A percentile compares a stretch with the other conserved stretches of the same genome.
Evolutionary conservation across 208 protist genomes (phyloP).

Genomic region (Giardia duodenalis): DNA sequence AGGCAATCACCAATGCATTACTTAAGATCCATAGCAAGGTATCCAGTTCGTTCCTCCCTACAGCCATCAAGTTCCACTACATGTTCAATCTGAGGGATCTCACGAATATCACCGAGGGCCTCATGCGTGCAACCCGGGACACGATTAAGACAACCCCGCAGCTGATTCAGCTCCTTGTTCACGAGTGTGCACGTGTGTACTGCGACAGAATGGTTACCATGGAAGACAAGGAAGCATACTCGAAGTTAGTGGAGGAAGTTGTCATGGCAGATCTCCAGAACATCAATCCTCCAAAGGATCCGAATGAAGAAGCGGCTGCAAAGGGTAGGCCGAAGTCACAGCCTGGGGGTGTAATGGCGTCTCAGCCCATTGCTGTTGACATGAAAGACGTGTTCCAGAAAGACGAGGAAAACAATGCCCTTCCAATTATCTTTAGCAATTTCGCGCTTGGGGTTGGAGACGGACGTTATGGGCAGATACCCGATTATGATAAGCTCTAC

Average conservation of each 20-base stretch:
- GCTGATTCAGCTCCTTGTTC: slow-evolving; percentile 72
- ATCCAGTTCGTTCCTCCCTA: slow-evolving; percentile 74
- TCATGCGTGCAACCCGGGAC: slow-evolving; percentile 39
- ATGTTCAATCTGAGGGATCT: slow-evolving; percentile 92
- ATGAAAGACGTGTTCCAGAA: not conserved
- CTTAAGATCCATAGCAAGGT: slow-evolving; percentile 55
- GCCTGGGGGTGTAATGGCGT: not conserved
- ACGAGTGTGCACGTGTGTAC: slow-evolving; percentile 85
- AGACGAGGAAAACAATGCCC: slow-evolving; percentile 9
- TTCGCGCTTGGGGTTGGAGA: slow-evolving; percentile 48
- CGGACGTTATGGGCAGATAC: slow-evolving; percentile 43
- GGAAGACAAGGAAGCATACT: slow-evolving; percentile 56
- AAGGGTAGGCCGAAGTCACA: slow-evolving; percentile 9
- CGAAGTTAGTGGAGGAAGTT: slow-evolving; percentile 58
- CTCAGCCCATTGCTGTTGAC: not conserved
- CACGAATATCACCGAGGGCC: slow-evolving; percentile 76
- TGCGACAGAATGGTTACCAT: slow-evolving; percentile 60
- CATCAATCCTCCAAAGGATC: not conserved
- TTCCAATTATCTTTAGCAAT: slow-evolving; percentile 40
- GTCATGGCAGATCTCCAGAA: not conserved
- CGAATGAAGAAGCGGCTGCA: not conserved
- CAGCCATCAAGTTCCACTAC: slow-evolving; percentile 94
- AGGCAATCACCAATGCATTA: slow-evolving; percentile 46
- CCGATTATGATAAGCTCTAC: slow-evolving; percentile 55
- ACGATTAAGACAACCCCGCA: slow-evolving; percentile 60